Evolutionary conservation across 164 flowering plant genomes (phyloP), one percentile per base, ranked within the genome.

Genomic region (Warburgia ugandensis): DNA sequence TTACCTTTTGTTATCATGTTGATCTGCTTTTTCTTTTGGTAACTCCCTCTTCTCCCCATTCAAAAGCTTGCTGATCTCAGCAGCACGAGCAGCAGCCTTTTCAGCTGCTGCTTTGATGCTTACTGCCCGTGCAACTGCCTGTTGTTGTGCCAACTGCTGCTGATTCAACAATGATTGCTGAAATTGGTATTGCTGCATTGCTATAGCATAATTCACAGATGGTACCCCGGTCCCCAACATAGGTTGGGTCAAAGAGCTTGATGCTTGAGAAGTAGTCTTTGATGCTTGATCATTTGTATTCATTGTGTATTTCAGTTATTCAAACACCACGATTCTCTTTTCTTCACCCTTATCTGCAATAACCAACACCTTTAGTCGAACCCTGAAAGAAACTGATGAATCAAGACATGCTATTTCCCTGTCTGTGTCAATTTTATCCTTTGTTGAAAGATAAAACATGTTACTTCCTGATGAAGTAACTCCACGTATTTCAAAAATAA

Each of bases 101-200:
- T 62, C 60, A 20, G 56, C 39, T 16, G 66, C 66, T 1, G 52
- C 66, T 55, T 55, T 62, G 27, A 56, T 55, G 50, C 60, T 62
- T 11, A 44, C 52, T 28, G 61, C 55, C 5, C 50, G 54, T 42
- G 66, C 60, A 48, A 35, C 66, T 9, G 66, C 60, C 50, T 62
- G 60, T 13, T 62, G 66, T 46, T 62, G 55, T 6, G 56, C 51
- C 44, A 56, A 26, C 2, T 45, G 37, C 47, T 55, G 66, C 46
- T 29, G 66, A 37, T 14, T 50, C 13, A 38, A 22, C 37, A 56
- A 36, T 14, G 60, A 62, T 30, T 62, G 66, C 30, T 62, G 56
- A 62, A 62, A 55, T 13, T 62, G 61, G 52, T 62, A 56, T 28
- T 62, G 66, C 52, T 62, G 66, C 51, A 62, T 27, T 42, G 66